Percentiles rank a stretch among this genome's conserved stretches.
These are phyloP conservation scores for Leucocoprinus leucothites DNA, from an alignment of 768 basidiomycete genomes.

Conservation along the genomic window DNA sequence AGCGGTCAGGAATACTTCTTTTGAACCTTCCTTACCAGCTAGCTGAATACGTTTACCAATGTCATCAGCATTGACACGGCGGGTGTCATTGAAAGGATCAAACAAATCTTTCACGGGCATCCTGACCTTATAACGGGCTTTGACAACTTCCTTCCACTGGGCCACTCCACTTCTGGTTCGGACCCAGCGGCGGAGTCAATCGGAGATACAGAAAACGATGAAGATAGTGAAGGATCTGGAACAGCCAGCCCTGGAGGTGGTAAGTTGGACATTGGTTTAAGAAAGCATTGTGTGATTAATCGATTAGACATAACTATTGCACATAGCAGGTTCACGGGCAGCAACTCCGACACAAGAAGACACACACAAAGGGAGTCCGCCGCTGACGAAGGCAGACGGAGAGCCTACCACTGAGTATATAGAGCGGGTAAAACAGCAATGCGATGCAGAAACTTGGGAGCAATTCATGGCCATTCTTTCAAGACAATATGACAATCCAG, in stretches of 20 bases:
- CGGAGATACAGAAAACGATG: background rate
- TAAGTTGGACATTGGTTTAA: background rate
- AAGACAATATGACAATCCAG: constrained; percentile 1
- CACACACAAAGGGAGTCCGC: background rate
- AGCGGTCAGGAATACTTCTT: constrained; percentile 39
- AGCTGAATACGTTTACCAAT: background rate
- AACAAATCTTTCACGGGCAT: constrained; percentile 67
- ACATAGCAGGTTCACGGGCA: background rate
- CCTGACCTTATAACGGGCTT: constrained; percentile 76
- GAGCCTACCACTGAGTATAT: background rate
- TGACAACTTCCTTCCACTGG: constrained; percentile 77
- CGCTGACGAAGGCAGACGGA: background rate
- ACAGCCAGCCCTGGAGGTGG: background rate
- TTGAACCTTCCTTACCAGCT: background rate
- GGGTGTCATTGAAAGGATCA: constrained; percentile 75
- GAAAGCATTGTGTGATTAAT: background rate
- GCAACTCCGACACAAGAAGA: background rate
- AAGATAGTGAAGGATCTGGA: background rate
- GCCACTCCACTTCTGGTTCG: constrained; percentile 35
- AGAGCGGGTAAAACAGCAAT: background rate
- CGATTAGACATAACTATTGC: no score
- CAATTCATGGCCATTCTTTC: background rate
- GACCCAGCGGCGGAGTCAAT: background rate
- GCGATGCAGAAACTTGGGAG: constrained; percentile 1
- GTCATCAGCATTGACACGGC: constrained; percentile 69